Percentiles rank a stretch among this genome's conserved stretches.
These are phyloP conservation scores for Heliamphora exappendiculata DNA, from an alignment of 148 eudicot species.

Conservation along the genomic window DNA sequence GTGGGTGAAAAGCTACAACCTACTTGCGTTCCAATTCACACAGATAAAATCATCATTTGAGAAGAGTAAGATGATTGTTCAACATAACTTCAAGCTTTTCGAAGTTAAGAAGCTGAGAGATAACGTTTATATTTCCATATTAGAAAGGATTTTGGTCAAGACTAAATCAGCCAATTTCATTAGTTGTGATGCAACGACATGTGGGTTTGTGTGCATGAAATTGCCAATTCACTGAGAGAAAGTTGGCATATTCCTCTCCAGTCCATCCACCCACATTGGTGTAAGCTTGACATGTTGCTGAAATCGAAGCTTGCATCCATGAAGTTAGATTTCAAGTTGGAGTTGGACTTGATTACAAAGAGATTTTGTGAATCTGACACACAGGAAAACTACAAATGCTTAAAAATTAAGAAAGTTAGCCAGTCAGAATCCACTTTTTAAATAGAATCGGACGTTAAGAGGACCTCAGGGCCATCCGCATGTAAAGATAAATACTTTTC, in stretches of 20 bases:
- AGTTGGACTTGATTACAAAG: not conserved
- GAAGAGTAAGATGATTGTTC: not conserved
- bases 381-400: not conserved
- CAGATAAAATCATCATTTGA: not conserved
- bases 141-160: not conserved
- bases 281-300: not conserved
- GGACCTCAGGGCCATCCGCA: not conserved
- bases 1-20: not conserved
- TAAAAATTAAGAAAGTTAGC: not conserved
- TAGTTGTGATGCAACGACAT: not conserved
- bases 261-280: not conserved
- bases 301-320: not conserved
- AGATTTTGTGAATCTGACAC: not conserved
- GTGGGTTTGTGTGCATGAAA: not conserved
- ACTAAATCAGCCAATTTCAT: not conserved
- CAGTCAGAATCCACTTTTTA: no score
- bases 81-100: not conserved
- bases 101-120: not conserved
- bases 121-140: not conserved
- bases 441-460: no score
- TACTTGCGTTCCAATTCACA: not conserved
- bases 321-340: not conserved
- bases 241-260: not conserved
- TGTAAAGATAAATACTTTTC: not conserved
- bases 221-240: not conserved